Percentiles rank a stretch among this genome's conserved stretches.
Conservation (phyloP, 768 basidiomycete species). For the Mycena haematopus region DNA sequence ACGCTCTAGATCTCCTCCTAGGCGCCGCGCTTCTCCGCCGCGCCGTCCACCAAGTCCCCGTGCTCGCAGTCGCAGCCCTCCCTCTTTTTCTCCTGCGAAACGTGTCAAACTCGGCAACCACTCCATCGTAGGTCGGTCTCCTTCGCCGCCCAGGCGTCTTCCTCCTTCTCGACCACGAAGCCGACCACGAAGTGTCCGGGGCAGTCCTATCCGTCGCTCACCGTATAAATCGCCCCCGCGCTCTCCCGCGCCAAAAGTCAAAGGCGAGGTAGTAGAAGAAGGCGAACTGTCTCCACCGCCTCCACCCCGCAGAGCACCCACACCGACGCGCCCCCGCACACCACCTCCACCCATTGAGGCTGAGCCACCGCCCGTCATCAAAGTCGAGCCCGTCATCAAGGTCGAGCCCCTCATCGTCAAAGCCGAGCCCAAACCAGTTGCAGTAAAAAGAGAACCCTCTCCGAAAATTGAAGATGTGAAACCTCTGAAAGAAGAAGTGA, state of each 20-base stretch:
- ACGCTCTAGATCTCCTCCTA: constrained; percentile 20
- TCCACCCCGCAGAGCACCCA: not conserved
- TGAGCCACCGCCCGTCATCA: not conserved
- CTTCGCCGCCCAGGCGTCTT: not conserved
- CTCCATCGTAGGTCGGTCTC: constrained; percentile 7
- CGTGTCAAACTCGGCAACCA: constrained; percentile 26
- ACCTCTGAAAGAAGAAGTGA: not conserved
- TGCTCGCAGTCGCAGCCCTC: constrained; percentile 26
- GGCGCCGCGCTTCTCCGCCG: constrained; percentile 13
- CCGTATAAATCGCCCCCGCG: constrained; percentile 1
- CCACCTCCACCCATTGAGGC: not conserved
- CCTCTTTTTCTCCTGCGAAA: constrained; percentile 9
- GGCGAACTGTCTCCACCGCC: constrained; percentile 9
- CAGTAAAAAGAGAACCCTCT: not conserved
- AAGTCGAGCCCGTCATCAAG: not conserved
- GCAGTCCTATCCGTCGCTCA: constrained; percentile 8
- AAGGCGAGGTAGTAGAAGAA: constrained; percentile 18
- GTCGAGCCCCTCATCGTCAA: not conserved
- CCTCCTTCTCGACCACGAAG: constrained; percentile 4
- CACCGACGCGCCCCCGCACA: constrained; percentile 10
- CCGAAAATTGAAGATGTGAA: constrained; percentile 7
- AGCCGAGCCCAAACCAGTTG: not conserved
- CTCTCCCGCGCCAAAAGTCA: not conserved
- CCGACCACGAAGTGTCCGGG: not conserved
- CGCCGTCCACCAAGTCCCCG: constrained; percentile 10